Base-by-base conservation (phyloP, 2,329 filamentous ascomycete genomes). In the Fusarium annulatum region DNA sequence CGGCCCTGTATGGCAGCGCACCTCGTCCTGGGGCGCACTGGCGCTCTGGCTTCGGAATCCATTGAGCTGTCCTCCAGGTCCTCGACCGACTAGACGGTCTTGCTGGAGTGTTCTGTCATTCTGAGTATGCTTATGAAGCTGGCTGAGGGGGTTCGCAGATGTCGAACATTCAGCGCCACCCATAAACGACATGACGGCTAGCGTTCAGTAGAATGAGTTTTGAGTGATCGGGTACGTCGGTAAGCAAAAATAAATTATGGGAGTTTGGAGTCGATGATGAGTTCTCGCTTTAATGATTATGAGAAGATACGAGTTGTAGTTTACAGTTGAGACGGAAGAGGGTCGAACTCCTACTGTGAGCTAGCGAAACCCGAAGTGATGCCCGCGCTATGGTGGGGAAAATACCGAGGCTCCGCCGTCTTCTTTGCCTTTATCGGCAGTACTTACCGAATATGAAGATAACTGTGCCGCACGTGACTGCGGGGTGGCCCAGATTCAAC, bases 161-260 rank as follows among this genome's bases (percentile, higher is more conserved):
- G 96, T 97, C 64, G 96, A 98, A 88, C 96, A 99, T 86, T 98
- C 96, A 78, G 96, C 93, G 78, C 96, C 95, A 84, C 94, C 94
- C 79, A 98, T 89, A 83, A 99, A 98, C 62, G 96, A 98, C 96
- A 99, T 98, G 76, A 71, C 86, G 78, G 61, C 67, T 65, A 68
- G 55, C 26, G 59, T 57, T 62, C 56, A 71, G 36, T 51, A 52
- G 51, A 18, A 48, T 59, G 56, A 45, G 30, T 58, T 38, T 69
- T 60, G 51, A 34, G 34, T 52, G 51, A 36, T 59, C 61, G 74
- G 64, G 63, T 58, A 42, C 38, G 41, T 63, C 58, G 64, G 43
- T 11, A 45, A 59, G 43, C 18, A 9, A 36, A 18, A 36, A 26
- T 30, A 49, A 23, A 26, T 26, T 30, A 64, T 33, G 26, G 6